These are phyloP conservation scores for Geoglossum cookeanum DNA, from an alignment of 2,329 filamentous ascomycete genomes.

Conservation along the genomic window DNA sequence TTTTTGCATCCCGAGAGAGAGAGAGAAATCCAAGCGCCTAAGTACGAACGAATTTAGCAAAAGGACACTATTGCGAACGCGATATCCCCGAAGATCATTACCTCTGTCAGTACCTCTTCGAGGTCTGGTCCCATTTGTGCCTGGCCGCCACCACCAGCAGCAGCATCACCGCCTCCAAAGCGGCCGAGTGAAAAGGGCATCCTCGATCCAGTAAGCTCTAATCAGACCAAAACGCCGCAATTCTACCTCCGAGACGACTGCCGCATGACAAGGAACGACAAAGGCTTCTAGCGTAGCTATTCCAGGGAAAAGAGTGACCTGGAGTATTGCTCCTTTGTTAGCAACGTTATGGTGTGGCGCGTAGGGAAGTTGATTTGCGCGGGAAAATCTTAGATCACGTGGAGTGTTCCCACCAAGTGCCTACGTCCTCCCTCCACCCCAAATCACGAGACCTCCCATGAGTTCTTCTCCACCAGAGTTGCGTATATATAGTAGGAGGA, in stretches of 20 bases:
- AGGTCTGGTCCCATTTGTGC: constrained; percentile 44
- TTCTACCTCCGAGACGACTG: not conserved
- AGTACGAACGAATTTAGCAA: constrained; percentile 4
- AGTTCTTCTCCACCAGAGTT: too few species aligned
- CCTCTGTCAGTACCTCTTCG: constrained; percentile 65
- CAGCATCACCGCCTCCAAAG: not conserved
- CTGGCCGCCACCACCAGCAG: constrained; percentile 11
- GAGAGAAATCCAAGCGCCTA: constrained; percentile 65
- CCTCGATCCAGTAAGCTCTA: not conserved
- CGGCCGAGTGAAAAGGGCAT: not conserved
- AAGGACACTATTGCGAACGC: constrained; percentile 8
- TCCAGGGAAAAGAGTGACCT: not conserved
- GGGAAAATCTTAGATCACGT: not conserved
- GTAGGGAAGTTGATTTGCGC: not conserved
- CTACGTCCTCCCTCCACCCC: not conserved
- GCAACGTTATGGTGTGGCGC: not conserved
- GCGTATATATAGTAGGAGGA: too few species aligned
- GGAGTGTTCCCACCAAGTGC: not conserved
- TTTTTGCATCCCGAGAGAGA: constrained; percentile 60
- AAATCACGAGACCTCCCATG: too few species aligned
- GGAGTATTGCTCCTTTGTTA: not conserved
- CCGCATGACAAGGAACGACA: not conserved
- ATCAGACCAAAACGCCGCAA: not conserved
- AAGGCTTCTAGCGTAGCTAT: not conserved
- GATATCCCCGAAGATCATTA: constrained; percentile 18